Conservation (phyloP, 768 basidiomycete species). For the Lactarius sp. region DNA sequence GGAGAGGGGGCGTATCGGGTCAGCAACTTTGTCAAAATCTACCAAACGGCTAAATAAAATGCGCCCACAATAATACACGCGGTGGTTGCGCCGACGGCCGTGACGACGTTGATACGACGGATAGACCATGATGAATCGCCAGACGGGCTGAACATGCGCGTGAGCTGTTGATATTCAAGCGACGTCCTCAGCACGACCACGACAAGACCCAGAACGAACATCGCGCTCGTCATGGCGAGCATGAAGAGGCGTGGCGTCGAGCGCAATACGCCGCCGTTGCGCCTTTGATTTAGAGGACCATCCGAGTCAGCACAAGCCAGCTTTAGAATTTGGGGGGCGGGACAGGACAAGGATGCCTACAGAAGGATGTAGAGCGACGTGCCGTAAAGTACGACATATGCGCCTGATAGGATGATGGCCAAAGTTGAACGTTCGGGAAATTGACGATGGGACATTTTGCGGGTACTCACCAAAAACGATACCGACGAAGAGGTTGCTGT, state of each 20-base stretch:
- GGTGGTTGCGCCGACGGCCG: conserved; percentile 5
- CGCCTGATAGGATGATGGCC: neutral
- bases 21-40: no score
- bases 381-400: conserved; percentile 10
- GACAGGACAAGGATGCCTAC: neutral
- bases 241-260: conserved; percentile 15
- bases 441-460: neutral
- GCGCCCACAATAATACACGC: conserved; percentile 5
- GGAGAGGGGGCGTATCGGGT: no score
- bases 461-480: conserved; percentile 15
- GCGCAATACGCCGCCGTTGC: conserved; percentile 1
- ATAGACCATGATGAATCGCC: conserved; percentile 1
- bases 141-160: neutral
- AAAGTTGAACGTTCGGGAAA: no score
- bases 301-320: neutral
- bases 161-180: conserved; percentile 7
- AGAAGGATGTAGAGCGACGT: conserved; percentile 18
- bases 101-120: neutral
- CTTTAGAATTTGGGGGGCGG: no score
- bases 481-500: conserved; percentile 11
- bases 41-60: neutral
- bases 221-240: conserved; percentile 10
- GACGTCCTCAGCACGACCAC: conserved; percentile 15
- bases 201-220: conserved; percentile 11
- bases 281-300: neutral